A percentile compares a stretch with the other conserved stretches of the same genome.
Conservation (phyloP, 192 early-diverging fungal genomes). For the Coemansia reversa region DNA sequence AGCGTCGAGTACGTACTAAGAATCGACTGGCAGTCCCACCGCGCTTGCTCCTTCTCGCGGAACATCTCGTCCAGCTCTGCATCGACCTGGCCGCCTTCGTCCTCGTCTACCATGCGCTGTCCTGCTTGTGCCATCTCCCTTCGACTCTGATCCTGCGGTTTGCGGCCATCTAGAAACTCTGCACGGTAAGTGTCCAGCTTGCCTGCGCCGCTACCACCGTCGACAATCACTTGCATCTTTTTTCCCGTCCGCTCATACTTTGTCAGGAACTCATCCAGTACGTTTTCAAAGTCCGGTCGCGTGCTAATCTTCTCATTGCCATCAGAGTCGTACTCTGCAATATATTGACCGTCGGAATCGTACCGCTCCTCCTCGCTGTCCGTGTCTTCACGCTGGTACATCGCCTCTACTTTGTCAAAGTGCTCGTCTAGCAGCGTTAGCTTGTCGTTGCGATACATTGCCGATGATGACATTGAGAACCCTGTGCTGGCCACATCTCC, state of each 20-base stretch:
- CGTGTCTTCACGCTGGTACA: slow-evolving; percentile 38
- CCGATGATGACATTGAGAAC: slow-evolving; percentile 90
- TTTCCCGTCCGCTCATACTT: slow-evolving; percentile 74
- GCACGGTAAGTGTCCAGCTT: slow-evolving; percentile 64
- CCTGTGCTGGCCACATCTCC: slow-evolving; percentile 45
- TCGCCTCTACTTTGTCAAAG: slow-evolving; percentile 76
- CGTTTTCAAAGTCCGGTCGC: slow-evolving; percentile 71
- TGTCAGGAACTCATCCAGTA: slow-evolving; percentile 74
- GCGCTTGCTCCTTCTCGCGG: slow-evolving; percentile 57
- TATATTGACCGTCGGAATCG: slow-evolving; percentile 59
- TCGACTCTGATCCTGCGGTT: slow-evolving; percentile 35
- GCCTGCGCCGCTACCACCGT: slow-evolving; percentile 61
- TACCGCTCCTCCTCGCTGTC: slow-evolving; percentile 49
- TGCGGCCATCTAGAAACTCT: slow-evolving; percentile 44
- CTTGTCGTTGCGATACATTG: slow-evolving; percentile 90
- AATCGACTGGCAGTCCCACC: slow-evolving; percentile 93
- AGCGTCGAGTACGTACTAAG: slow-evolving; percentile 89
- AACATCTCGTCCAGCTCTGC: slow-evolving; percentile 55
- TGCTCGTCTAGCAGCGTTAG: slow-evolving; percentile 89
- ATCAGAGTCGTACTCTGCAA: slow-evolving; percentile 57
- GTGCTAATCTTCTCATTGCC: slow-evolving; percentile 56
- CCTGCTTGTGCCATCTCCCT: slow-evolving; percentile 34
- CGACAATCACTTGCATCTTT: slow-evolving; percentile 64
- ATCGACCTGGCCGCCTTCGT: slow-evolving; percentile 37
- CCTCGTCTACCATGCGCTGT: slow-evolving; percentile 35